A percentile compares a stretch with the other conserved stretches of the same genome.
These are phyloP conservation scores for Cydonia oblonga DNA, from an alignment of 331 rosid genomes.

Conservation along the genomic window DNA sequence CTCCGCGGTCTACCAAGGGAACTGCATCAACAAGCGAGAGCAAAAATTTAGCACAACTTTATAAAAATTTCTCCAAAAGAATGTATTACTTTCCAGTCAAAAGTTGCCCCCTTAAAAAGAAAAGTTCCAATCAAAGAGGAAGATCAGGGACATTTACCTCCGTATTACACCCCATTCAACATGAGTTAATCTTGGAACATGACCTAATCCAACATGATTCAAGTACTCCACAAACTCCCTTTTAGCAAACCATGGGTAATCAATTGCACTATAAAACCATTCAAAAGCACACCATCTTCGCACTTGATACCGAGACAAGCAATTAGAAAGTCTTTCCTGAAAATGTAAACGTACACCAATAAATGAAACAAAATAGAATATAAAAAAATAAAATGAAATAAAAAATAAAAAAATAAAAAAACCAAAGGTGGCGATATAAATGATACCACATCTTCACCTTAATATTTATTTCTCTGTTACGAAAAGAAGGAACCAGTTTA, in stretches of 20 bases:
- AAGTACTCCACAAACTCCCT: constrained; percentile 88
- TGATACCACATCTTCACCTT: constrained; percentile 37
- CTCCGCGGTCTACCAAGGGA: constrained; percentile 94
- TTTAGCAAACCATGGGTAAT: constrained; percentile 93
- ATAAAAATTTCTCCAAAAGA: constrained; percentile 4
- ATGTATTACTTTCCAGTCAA: constrained; percentile 4
- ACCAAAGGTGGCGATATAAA: constrained; percentile 4
- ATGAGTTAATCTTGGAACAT: constrained; percentile 85
- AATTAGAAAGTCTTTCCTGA: constrained; percentile 65
- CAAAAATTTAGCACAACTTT: background rate
- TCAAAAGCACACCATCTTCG: constrained; percentile 87
- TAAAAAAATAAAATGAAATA: too few relatives aligned
- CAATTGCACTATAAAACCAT: constrained; percentile 96
- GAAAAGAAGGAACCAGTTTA: constrained; percentile 18
- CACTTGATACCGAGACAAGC: constrained; percentile 52
- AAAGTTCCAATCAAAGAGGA: constrained; percentile 8
- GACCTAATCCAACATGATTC: constrained; percentile 91
- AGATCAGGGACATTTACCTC: constrained; percentile 48
- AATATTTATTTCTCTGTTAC: constrained; percentile 20
- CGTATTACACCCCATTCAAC: constrained; percentile 97
- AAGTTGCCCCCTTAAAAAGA: background rate
- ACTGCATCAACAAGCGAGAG: constrained; percentile 43
- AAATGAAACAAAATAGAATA: background rate
- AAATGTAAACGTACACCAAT: background rate
- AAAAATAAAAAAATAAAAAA: too few relatives aligned